Evolutionary conservation across 345 rosid species (phyloP), one percentile per base, ranked within the genome.

Genomic region (Gynandropsis gynandra): DNA sequence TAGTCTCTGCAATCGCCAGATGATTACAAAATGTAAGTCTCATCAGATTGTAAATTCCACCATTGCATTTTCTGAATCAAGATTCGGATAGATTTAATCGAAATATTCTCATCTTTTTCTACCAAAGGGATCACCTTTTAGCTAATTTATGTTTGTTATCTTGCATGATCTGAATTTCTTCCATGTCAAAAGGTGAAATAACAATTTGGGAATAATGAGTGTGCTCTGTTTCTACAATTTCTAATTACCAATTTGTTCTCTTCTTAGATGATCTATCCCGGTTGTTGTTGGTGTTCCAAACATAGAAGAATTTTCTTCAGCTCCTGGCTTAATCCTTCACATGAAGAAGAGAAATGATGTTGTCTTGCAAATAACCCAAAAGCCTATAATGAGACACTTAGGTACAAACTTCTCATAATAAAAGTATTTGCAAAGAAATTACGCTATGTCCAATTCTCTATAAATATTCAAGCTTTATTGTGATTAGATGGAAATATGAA

Each of bases 261-360:
- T 39, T 16, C 12, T 74, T 42, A 35, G 57, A 92, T 95, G 98
- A 67, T 68, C 96, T 1, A 60, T 92, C 19, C 98, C 98, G 3
- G 86, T 92, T 59, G 95, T 87, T 47, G 75, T 87, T 55, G 98
- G 98, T 59, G 80, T 95, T 53, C 98, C 96, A 33, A 92, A 92
- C 61, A 87, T 87, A 44, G 74, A 76, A 71, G 98, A 92, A 8
- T 92, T 78, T 73, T 79, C 96, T 29, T 96, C 98, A 50, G 49
- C 74, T 56, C 67, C 54, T 8, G 73, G 70, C 47, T 79, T 95
- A 27, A 7, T 80, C 60, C 69, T 92, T 36, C 95, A 82, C 64
- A 87, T 92, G 46, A 81, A 79, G 71, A 56, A 41, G 61, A 40
- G 79, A 50, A 67, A 61, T 43, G 88, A 85, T 75, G 81, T 68